phyloP scores from a whole-genome alignment of 2,329 filamentous ascomycete genomes.

The Colletotrichum graminicola region DNA sequence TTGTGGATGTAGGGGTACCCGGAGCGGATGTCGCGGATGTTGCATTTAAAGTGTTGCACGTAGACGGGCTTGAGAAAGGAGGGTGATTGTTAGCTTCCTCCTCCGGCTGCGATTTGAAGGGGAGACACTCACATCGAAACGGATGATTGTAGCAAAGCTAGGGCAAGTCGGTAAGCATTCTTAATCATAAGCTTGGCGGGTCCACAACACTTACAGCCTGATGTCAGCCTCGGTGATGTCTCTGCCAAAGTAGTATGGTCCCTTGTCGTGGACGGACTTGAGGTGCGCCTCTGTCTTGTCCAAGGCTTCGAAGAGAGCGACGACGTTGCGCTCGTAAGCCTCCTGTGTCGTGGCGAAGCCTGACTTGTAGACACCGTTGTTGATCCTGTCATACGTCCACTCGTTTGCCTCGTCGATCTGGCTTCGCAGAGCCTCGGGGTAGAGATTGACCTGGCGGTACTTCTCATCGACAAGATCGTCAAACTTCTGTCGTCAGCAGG shows the following conservation, averaged over 20 bases:
- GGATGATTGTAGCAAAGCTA: slow-evolving; percentile 76
- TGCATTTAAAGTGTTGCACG: slow-evolving; percentile 91
- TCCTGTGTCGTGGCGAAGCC: slow-evolving; percentile 88
- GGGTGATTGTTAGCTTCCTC: slow-evolving; percentile 15
- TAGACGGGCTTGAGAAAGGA: slow-evolving; percentile 69
- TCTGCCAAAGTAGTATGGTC: slow-evolving; percentile 82
- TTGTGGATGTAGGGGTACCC: slow-evolving; percentile 85
- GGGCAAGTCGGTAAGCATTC: background rate
- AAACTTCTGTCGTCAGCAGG: slow-evolving; percentile 62
- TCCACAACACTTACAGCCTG: slow-evolving; percentile 64
- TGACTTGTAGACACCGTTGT: slow-evolving; percentile 79
- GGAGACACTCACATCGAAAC: slow-evolving; percentile 70
- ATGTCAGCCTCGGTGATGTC: slow-evolving; percentile 86
- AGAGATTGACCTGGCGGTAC: slow-evolving; percentile 73
- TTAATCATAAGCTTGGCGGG: background rate
- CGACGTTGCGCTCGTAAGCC: slow-evolving; percentile 83
- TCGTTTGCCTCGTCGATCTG: slow-evolving; percentile 82
- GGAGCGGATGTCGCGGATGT: slow-evolving; percentile 84
- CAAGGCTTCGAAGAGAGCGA: slow-evolving; percentile 78
- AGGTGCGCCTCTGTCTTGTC: slow-evolving; percentile 83
- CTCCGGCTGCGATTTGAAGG: background rate
- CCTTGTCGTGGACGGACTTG: slow-evolving; percentile 52
- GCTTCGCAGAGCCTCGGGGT: slow-evolving; percentile 71
- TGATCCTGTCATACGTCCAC: slow-evolving; percentile 83
- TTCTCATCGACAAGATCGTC: slow-evolving; percentile 74